phyloP scores from a whole-genome alignment of 73 alveolate genomes.

The Diophrys sp. region DNA sequence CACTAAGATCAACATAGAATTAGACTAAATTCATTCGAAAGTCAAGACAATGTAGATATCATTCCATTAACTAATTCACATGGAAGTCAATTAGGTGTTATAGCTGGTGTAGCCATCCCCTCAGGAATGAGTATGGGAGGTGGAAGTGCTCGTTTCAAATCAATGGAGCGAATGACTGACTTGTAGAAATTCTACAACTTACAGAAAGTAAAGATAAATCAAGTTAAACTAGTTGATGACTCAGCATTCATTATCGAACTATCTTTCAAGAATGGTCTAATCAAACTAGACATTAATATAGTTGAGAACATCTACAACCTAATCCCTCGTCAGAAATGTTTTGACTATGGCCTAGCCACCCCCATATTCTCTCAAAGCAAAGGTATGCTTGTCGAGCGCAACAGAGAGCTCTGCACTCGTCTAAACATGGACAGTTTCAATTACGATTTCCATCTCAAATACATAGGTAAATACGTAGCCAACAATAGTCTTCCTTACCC shows the following conservation, averaged over 20 bases:
- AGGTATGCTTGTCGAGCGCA: constrained; percentile 11
- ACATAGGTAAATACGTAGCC: constrained; percentile 2
- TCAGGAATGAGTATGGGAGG: background rate
- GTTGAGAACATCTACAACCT: constrained; percentile 6
- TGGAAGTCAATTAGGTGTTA: no score
- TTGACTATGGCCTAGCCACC: background rate
- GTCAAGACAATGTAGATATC: background rate
- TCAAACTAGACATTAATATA: constrained; percentile 18
- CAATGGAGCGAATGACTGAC: background rate
- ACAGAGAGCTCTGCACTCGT: constrained; percentile 16
- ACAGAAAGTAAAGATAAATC: constrained; percentile 12
- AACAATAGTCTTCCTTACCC: constrained; percentile 3
- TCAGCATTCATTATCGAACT: constrained; percentile 28
- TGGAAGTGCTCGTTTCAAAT: background rate
- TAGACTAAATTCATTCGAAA: background rate
- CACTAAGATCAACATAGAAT: background rate
- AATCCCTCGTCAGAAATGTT: constrained; percentile 9
- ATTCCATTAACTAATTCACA: background rate
- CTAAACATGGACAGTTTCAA: constrained; percentile 45
- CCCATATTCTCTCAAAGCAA: background rate
- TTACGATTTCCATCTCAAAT: constrained; percentile 39
- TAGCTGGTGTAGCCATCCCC: background rate
- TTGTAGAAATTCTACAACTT: background rate
- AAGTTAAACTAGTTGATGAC: constrained; percentile 26
- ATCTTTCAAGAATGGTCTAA: constrained; percentile 16